Conservation (phyloP, 1,284 basidiomycete species). For the Agroathelia rolfsii region DNA sequence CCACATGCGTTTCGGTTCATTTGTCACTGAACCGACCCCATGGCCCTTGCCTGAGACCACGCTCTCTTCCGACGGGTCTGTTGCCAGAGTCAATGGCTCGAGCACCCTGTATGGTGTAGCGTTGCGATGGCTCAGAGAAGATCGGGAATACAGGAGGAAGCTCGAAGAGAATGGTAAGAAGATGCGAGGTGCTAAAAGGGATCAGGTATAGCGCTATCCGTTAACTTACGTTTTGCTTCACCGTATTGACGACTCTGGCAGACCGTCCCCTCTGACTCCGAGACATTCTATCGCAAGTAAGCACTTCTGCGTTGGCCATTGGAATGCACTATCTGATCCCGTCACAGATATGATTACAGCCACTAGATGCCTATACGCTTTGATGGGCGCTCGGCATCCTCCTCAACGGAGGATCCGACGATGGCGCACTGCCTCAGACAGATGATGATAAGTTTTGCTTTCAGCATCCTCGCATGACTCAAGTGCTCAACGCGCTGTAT, state of each 20-base stretch:
- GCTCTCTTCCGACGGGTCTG: conserved; percentile 7
- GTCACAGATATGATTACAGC: conserved; percentile 59
- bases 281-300: conserved; percentile 85
- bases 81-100: conserved; percentile 10
- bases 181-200: conserved; percentile 56
- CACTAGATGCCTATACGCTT: too few species aligned
- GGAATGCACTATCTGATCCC: conserved; percentile 1
- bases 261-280: conserved; percentile 64
- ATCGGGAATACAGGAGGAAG: conserved; percentile 54
- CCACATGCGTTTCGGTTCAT: conserved; percentile 78
- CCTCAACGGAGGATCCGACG: too few species aligned
- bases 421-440: too few species aligned
- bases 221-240: conserved; percentile 5
- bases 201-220: conserved; percentile 32
- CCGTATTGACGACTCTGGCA: conserved; percentile 15
- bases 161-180: conserved; percentile 54
- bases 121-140: conserved; percentile 78
- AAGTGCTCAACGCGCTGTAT: too few species aligned
- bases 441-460: too few species aligned
- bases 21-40: conserved; percentile 52
- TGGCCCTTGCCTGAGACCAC: conserved; percentile 45
- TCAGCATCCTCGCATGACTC: too few species aligned
- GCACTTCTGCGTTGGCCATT: conserved; percentile 15
- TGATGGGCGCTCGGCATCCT: too few species aligned
- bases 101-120: conserved; percentile 63